Evolutionary conservation across 768 basidiomycete species (phyloP), one percentile per base, ranked within the genome.

Genomic region (Termitomyces titanicus): DNA sequence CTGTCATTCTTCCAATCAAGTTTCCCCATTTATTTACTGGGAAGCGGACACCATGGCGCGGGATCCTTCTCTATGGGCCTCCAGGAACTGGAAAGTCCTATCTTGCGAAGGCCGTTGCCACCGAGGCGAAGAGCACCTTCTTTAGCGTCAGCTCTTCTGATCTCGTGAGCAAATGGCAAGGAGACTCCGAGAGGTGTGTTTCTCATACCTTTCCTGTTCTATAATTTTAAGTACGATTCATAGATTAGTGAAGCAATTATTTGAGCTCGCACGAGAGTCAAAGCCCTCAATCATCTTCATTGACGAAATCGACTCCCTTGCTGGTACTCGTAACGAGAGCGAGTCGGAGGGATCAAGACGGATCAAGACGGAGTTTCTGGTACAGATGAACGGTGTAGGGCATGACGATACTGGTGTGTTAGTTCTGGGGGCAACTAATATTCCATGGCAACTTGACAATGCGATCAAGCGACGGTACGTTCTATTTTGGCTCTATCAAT

Each of bases 251-350:
- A 94, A 93, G 70, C 94, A 98, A 66, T 79, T 99, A 25, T 99
- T 99, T 66, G 85, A 92, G 64, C 89, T 99, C 78, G 97, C 97
- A 1, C 83, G 97, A 51, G 96, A 98, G 69, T 84, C 85, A 55
- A 98, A 98, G 68, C 97, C 97, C 0, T 85, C 96, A 1, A 99
- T 99, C 72, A 98, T 99, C 71, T 99, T 99, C 69, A 91, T 99
- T 66, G 97, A 99, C 67, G 97, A 98, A 70, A 92, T 99, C 42
- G 97, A 99, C 71, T 98, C 96, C 10, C 77, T 99, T 48, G 91
- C 94, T 5, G 93, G 97, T 1, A 89, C 94, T 20, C 84, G 97
- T 63, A 95, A 90, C 55, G 97, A 98, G 70, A 89, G 89, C n/a
- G 96, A 98, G 70, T 94, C 92, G 0, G 97, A 98, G 67, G 97